Percentiles rank a stretch among this genome's conserved stretches.
Evolutionary conservation across 805 yeast genomes (phyloP).

Genomic region (Cyberlindnera veronae): DNA sequence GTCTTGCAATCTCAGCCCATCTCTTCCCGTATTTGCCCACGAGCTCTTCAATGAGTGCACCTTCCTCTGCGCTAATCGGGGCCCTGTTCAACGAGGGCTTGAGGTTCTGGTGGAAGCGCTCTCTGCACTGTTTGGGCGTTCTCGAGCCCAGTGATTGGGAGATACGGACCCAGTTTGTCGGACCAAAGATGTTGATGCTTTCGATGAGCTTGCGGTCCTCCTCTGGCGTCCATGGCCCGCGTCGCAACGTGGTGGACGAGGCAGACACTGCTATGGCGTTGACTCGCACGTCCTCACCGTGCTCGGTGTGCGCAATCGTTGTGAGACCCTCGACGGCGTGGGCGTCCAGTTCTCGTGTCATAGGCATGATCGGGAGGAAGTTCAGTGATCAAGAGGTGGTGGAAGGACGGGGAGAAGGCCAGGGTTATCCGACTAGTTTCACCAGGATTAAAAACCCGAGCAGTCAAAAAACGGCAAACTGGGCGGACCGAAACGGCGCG

Average conservation of each 20-base stretch:
- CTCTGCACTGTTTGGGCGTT: slow-evolving; percentile 90
- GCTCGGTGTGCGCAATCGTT: background rate
- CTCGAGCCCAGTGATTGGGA: slow-evolving; percentile 70
- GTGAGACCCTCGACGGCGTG: slow-evolving; percentile 1
- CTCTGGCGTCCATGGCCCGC: slow-evolving; percentile 90
- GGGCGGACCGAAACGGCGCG: too few relatives aligned
- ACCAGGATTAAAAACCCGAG: too few relatives aligned
- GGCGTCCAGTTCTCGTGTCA: too few relatives aligned
- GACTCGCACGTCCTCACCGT: slow-evolving; percentile 7
- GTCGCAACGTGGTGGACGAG: slow-evolving; percentile 28
- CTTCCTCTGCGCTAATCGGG: slow-evolving; percentile 85
- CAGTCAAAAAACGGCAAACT: too few relatives aligned
- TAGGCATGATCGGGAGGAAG: too few relatives aligned
- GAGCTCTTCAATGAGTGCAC: slow-evolving; percentile 71
- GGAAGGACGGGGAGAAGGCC: too few relatives aligned
- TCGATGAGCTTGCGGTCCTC: slow-evolving; percentile 75
- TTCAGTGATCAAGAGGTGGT: too few relatives aligned
- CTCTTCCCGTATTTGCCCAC: slow-evolving; percentile 79
- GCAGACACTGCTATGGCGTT: slow-evolving; percentile 10
- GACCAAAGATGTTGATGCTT: slow-evolving; percentile 66
- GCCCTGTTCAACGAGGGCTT: slow-evolving; percentile 79
- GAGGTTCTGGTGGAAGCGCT: slow-evolving; percentile 85
- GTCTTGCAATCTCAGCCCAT: slow-evolving; percentile 93
- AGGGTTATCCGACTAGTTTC: too few relatives aligned
- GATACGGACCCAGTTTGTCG: slow-evolving; percentile 86